These are phyloP conservation scores for Amniculicola lignicola DNA, from an alignment of 495 filamentous ascomycete species.

Conservation along the genomic window DNA sequence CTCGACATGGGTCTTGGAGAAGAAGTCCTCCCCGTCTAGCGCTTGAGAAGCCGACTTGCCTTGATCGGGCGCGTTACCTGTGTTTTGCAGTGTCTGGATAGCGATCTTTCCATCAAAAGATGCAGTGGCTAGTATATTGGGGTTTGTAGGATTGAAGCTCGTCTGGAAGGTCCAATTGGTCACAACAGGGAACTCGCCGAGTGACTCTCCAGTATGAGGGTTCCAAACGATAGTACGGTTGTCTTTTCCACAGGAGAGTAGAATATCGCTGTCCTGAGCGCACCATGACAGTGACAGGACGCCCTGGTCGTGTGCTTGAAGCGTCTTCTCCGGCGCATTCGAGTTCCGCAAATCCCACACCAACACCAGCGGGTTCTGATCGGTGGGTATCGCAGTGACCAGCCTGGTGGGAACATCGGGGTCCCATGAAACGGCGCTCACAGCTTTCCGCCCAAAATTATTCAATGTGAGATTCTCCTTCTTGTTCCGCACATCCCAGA, in stretches of 20 bases:
- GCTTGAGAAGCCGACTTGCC: conserved; percentile 60
- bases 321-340: conserved; percentile 85
- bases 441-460: conserved; percentile 84
- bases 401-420: conserved; percentile 90
- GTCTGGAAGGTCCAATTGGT: conserved; percentile 99
- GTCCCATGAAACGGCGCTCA: conserved; percentile 96
- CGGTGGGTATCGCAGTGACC: conserved; percentile 86
- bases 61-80: conserved; percentile 53
- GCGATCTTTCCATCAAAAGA: conserved; percentile 95
- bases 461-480: conserved; percentile 94
- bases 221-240: conserved; percentile 97
- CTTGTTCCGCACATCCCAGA: conserved; percentile 97
- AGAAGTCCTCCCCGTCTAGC: conserved; percentile 93
- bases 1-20: conserved; percentile 85
- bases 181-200: conserved; percentile 93
- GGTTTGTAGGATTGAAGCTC: conserved; percentile 89
- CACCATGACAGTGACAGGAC: conserved; percentile 97
- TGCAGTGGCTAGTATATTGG: conserved; percentile 84
- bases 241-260: conserved; percentile 95
- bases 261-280: conserved; percentile 79
- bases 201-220: conserved; percentile 77
- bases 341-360: conserved; percentile 96
- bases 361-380: conserved; percentile 81
- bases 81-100: conserved; percentile 90
- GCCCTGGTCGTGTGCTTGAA: conserved; percentile 86